Conservation (phyloP, 441 rosid species). For the Erodium texanum region DNA sequence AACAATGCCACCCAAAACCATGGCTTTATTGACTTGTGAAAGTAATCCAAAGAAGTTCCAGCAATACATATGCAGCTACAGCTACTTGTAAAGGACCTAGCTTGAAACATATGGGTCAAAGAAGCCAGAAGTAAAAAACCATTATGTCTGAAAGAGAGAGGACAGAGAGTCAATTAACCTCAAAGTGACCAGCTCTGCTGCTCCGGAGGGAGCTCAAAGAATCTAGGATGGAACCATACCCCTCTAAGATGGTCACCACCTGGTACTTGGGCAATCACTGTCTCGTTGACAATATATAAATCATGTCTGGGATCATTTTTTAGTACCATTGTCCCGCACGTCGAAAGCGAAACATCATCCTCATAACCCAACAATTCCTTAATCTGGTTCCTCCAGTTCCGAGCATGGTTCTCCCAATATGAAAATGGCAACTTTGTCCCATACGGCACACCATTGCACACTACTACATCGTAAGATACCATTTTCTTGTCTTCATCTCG, state of each 20-base stretch:
- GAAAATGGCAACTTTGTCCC: not conserved
- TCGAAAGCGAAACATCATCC: not conserved
- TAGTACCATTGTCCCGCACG: not conserved
- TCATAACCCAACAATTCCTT: not conserved
- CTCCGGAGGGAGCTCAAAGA: not conserved
- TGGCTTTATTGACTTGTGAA: no score
- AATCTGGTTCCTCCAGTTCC: not conserved
- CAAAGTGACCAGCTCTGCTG: not conserved
- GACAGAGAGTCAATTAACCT: no score
- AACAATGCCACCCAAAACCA: no score
- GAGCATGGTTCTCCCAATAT: not conserved
- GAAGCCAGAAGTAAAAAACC: no score
- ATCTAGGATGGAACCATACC: not conserved
- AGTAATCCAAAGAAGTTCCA: no score
- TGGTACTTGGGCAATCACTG: not conserved
- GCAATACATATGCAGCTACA: no score
- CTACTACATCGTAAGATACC: no score
- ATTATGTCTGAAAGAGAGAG: no score
- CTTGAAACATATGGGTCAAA: no score
- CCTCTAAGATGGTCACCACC: not conserved
- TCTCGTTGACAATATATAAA: not conserved
- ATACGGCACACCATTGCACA: not conserved
- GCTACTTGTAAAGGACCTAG: no score
- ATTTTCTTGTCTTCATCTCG: no score
- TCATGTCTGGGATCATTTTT: no score